Percentiles rank a stretch among this genome's conserved stretches.
These are phyloP conservation scores for Gossypium ekmanianum DNA, from an alignment of 345 rosid genomes.

Conservation along the genomic window DNA sequence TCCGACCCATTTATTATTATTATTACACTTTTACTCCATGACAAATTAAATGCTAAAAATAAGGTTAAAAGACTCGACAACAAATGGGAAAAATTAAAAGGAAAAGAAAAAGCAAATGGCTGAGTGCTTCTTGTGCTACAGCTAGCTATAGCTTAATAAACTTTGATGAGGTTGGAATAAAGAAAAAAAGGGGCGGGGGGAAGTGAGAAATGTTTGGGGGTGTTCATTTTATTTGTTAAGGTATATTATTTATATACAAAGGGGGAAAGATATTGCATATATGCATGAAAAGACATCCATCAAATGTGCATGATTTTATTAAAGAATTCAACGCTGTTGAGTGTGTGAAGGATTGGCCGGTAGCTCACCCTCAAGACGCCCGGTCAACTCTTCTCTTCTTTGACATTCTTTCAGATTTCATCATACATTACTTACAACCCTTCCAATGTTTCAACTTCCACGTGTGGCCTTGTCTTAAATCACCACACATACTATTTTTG, in stretches of 20 bases:
- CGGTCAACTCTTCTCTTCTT: conserved; percentile 46
- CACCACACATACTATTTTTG: background rate
- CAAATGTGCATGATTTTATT: conserved; percentile 77
- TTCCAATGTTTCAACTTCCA: background rate
- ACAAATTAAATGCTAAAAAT: background rate
- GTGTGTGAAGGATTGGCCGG: conserved; percentile 80
- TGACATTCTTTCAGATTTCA: conserved; percentile 6
- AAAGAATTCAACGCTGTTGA: conserved; percentile 93
- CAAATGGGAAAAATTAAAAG: background rate
- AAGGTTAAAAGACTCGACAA: background rate
- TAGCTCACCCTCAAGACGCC: conserved; percentile 89
- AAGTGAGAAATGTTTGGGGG: conserved; percentile 3
- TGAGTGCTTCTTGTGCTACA: no score
- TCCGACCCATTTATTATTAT: conserved; percentile 12
- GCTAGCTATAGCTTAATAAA: no score
- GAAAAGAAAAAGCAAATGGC: background rate
- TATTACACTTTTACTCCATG: background rate
- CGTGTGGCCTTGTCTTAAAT: background rate
- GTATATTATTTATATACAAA: conserved; percentile 10
- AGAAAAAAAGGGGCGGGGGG: background rate
- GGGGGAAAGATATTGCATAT: background rate
- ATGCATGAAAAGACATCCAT: conserved; percentile 26
- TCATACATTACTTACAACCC: background rate
- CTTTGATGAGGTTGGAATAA: background rate
- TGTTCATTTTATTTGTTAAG: background rate